Base-by-base conservation (phyloP, 257 asterid genomes). In the Nicotiana sylvestris region DNA sequence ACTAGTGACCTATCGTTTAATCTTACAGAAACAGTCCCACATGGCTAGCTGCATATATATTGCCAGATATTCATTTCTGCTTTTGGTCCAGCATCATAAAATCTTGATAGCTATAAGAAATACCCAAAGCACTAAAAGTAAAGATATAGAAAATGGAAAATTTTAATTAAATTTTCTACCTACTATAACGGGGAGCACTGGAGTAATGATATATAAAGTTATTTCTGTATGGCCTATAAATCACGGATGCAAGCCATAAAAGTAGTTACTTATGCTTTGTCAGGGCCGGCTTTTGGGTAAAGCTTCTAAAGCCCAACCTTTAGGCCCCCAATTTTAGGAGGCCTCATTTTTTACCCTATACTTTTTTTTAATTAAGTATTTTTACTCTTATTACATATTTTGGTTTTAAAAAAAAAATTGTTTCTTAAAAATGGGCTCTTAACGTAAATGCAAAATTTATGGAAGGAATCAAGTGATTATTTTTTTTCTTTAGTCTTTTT, bases 1-100 rank as follows among this genome's bases (percentile, higher is more conserved):
- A 58, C 2, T 6, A 79, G 53, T 39, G 79, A 72, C 79, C 37
- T 72, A 61, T 65, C 32, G 21, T 58, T 61, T 33, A 79, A 79
- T 60, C 60, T 49, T 49, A 16, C 82, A 37, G 39, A 62, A 79
- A 21, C 57, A 60, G 76, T 27, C 27, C 82, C 82, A 79, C 76
- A 61, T 79, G 70, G 37, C 1, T 30, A 30, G 33, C 57, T 39
- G 15, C 29, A 29, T 18, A 61, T 61, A 37, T 27, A 60, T 62
- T 64, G 81, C 66, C 57, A 60, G 79, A 78, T 25, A 74, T n/a
- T 57, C 46, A 82, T 74, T 60, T 72, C 32, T 60, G 12, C 29
- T 70, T 49, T 9, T 72, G 74, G 85, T 72, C 81, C 64, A 43
- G 27, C 78, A 72, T 80, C 60, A 43, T 62, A 53, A 80, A 43